phyloP scores from a whole-genome alignment of 169 alveolate genomes.

The Plasmodium gonderi region DNA sequence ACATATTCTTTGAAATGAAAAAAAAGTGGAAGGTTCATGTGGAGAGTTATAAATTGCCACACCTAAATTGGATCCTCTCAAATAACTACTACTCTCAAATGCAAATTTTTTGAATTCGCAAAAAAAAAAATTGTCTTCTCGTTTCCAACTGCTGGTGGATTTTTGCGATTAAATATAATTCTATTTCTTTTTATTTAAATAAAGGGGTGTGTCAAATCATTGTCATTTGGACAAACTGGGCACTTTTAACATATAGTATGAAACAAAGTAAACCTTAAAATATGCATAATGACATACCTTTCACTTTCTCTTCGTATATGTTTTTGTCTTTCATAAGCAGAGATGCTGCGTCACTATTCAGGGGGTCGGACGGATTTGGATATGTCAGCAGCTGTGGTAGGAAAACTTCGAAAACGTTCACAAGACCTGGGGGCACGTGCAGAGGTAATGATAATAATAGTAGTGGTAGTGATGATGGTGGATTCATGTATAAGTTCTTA shows the following conservation, averaged over 20 bases:
- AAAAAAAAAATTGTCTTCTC: neutral
- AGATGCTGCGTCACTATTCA: conserved; percentile 97
- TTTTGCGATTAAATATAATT: too few species aligned
- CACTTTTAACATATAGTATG: neutral
- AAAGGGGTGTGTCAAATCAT: neutral
- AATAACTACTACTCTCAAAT: too few species aligned
- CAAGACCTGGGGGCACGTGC: conserved; percentile 89
- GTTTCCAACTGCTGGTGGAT: too few species aligned
- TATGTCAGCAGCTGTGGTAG: conserved; percentile 96
- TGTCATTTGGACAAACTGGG: neutral
- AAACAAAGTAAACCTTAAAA: neutral
- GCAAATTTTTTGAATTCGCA: neutral
- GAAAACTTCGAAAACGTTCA: conserved; percentile 95
- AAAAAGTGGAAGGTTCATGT: too few species aligned
- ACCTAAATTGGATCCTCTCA: too few species aligned
- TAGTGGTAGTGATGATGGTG: neutral
- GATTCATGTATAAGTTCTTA: neutral
- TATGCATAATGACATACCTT: conserved; percentile 80
- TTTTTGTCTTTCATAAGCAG: conserved; percentile 89
- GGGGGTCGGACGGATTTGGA: conserved; percentile 97
- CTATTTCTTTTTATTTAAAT: too few species aligned
- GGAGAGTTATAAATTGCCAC: too few species aligned
- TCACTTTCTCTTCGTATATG: conserved; percentile 92
- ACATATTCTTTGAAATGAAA: conserved; percentile 80
- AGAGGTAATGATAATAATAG: neutral